Evolutionary conservation across 768 basidiomycete species (phyloP), one percentile per base, ranked within the genome.

Genomic region (Lactarius evosmus): DNA sequence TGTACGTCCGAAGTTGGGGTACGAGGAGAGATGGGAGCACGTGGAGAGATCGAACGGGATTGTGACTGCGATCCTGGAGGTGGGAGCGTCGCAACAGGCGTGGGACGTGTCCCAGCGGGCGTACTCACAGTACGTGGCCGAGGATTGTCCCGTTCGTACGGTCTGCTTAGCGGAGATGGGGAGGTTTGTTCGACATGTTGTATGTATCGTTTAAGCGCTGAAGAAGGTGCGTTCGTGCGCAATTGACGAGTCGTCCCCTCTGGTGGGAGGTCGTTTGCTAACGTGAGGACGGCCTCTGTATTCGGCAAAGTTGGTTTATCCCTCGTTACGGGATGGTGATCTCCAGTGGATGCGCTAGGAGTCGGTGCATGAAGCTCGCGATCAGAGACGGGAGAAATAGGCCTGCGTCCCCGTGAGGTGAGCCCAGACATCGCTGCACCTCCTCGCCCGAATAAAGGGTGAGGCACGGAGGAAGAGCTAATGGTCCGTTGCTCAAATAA

Each of bases 341-440:
- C 66, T 41, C 17, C 46, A 30, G 36, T 5, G 9, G 63, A 32
- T 33, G 66, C 50, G 16, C 61, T 59, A 38, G 68, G 54, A 6
- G 19, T 32, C 22, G 57, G n/a, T 19, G 29, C 25, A 52, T 41
- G 19, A 46, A 36, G 34, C 19, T 67, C 61, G 14, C 33, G 30
- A n/a, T 40, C 49, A 12, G 49, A 27, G 34, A 19, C 19, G 38
- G 65, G 51, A 32, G 57, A 65, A 44, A 51, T 59, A n/a, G 34
- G 22, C 25, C 38, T 56, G 27, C 57, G 65, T 1, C 69, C 71
- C 27, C 66, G 70, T 17, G 66, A 70, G 16, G 77, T 77, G 79
- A 92, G 82, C 3, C 90, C 90, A 8, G 88, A 87, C 84, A 92
- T 84, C 12, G 89, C 90, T 55, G 91, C 76, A 22, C 88, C 88